Evolutionary conservation across 768 basidiomycete species (phyloP).

Genomic region (Mycena venus): DNA sequence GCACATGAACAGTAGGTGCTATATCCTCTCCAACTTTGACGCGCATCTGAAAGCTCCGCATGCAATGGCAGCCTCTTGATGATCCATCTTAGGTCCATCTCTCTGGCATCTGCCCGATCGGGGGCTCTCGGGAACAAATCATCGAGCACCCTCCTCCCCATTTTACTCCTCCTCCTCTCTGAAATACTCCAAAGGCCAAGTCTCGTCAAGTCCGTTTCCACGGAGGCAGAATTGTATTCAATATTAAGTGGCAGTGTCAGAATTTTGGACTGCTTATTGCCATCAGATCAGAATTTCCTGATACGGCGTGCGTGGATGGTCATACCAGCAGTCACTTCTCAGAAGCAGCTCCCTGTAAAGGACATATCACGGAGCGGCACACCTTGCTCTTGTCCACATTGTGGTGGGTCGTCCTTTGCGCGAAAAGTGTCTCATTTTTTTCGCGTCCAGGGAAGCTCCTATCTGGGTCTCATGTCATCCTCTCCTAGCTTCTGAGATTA

Average conservation of each 20-base stretch:
- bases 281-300: conserved; percentile 19
- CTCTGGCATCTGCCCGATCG: background rate
- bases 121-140: background rate
- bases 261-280: background rate
- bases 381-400: conserved; percentile 5
- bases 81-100: conserved; percentile 13
- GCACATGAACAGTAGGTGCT: conserved; percentile 7
- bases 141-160: background rate
- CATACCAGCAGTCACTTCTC: background rate
- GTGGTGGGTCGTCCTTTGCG: background rate
- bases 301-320: background rate
- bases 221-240: background rate
- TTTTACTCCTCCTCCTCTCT: background rate
- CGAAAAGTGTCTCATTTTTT: background rate
- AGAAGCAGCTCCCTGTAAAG: conserved; percentile 16
- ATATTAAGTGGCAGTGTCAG: background rate
- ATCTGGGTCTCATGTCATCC: conserved; percentile 22
- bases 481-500: conserved; percentile 4
- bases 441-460: conserved; percentile 15
- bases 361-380: background rate
- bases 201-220: background rate
- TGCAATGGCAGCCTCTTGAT: conserved; percentile 1
- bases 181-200: background rate
- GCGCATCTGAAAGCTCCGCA: conserved; percentile 10
- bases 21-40: background rate